These are phyloP conservation scores for Ceriops decandra DNA, from an alignment of 345 rosid species.

Conservation along the genomic window DNA sequence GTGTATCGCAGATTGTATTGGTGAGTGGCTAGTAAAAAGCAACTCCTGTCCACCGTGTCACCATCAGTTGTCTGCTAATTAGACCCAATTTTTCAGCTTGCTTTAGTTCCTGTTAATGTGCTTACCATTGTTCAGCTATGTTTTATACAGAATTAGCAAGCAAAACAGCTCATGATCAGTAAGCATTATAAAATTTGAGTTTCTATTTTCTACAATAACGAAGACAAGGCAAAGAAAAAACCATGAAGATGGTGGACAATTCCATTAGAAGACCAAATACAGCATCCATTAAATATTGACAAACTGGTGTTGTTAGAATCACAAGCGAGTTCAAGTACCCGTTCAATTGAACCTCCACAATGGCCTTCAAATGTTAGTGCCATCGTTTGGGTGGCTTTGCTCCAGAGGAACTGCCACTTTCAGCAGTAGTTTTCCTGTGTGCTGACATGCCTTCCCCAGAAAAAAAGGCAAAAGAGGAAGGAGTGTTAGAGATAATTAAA, in stretches of 20 bases:
- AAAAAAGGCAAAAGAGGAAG: background rate
- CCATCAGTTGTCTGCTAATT: too few relatives aligned
- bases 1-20: conserved; percentile 10
- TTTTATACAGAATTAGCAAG: too few relatives aligned
- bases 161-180: too few relatives aligned
- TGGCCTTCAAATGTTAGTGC: conserved; percentile 15
- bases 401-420: conserved; percentile 31
- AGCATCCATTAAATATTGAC: background rate
- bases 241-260: too few relatives aligned
- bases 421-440: conserved; percentile 25
- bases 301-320: background rate
- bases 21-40: conserved; percentile 6
- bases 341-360: background rate
- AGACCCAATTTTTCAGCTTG: too few relatives aligned
- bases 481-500: background rate
- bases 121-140: too few relatives aligned
- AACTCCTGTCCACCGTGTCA: conserved; percentile 17
- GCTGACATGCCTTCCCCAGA: conserved; percentile 25
- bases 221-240: too few relatives aligned
- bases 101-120: too few relatives aligned
- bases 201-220: too few relatives aligned
- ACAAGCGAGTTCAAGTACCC: conserved; percentile 1
- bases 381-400: conserved; percentile 34
- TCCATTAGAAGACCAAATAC: too few relatives aligned
- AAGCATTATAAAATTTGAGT: too few relatives aligned